Conservation (phyloP, 768 basidiomycete species). For the Suillus hirtellus region DNA sequence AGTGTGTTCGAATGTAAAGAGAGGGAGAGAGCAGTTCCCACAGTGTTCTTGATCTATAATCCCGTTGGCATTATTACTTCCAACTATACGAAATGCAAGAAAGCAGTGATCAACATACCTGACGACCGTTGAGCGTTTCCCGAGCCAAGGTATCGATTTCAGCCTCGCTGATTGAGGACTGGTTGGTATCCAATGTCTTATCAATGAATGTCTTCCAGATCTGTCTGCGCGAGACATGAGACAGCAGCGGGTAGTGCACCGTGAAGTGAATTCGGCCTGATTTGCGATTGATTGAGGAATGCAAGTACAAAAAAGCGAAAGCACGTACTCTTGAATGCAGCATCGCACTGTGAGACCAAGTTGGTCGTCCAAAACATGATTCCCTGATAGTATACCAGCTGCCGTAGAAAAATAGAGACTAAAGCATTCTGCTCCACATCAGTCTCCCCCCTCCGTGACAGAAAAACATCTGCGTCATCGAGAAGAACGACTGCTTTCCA, state of each 20-base stretch:
- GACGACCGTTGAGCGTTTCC: constrained; percentile 1
- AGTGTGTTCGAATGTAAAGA: not conserved
- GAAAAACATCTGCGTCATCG: constrained; percentile 52
- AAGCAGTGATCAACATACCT: not conserved
- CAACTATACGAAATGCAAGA: not conserved
- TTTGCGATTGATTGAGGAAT: not conserved
- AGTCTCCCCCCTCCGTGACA: constrained; percentile 59
- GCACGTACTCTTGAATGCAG: constrained; percentile 50
- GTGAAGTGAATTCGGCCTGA: constrained; percentile 38
- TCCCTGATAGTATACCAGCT: constrained; percentile 60
- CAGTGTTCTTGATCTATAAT: constrained; percentile 2
- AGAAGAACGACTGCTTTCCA: constrained; percentile 62
- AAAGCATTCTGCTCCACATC: constrained; percentile 51
- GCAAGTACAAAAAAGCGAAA: not conserved
- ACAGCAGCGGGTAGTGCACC: constrained; percentile 34
- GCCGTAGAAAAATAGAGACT: constrained; percentile 67
- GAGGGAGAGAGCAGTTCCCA: not conserved
- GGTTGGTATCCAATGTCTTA: not conserved
- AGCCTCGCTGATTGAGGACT: not conserved
- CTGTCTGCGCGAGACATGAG: constrained; percentile 18
- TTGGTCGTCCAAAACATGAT: constrained; percentile 61
- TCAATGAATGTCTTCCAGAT: constrained; percentile 1
- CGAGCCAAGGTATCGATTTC: not conserved
- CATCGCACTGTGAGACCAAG: constrained; percentile 47
- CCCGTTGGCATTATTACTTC: not conserved